phyloP scores from a whole-genome alignment of 1,284 basidiomycete genomes.

The Tilletiopsis washingtonensis region DNA sequence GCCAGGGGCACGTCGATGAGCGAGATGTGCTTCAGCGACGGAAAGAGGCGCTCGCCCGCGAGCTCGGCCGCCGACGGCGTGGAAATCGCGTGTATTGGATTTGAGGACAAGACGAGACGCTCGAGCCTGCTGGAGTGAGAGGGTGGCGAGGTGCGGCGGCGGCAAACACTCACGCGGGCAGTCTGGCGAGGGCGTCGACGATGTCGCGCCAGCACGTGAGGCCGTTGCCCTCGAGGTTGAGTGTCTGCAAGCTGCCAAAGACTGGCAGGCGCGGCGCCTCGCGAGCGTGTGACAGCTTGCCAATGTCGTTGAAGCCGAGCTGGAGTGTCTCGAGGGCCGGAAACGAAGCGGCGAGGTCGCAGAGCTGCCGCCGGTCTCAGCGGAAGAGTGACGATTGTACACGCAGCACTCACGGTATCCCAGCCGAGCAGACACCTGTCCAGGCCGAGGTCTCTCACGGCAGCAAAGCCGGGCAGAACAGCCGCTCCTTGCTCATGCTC shows the following conservation, averaged over 20 bases:
- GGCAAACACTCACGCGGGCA: constrained; percentile 54
- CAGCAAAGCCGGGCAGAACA: neutral
- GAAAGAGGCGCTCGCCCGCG: constrained; percentile 23
- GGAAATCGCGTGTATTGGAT: constrained; percentile 56
- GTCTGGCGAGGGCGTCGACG: constrained; percentile 52
- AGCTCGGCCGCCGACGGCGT: constrained; percentile 52
- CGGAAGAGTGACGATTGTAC: neutral
- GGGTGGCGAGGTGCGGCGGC: neutral
- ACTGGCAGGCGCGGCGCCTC: too few species aligned
- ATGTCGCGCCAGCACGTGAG: constrained; percentile 59
- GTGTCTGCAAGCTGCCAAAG: constrained; percentile 50
- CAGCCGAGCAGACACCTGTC: constrained; percentile 66
- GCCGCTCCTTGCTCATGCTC: neutral
- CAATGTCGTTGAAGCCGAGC: constrained; percentile 66
- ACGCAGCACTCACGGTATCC: constrained; percentile 37
- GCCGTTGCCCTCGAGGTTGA: constrained; percentile 71
- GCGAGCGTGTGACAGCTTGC: neutral
- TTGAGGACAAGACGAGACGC: constrained; percentile 64
- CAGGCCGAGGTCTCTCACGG: constrained; percentile 63
- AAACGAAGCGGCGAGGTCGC: constrained; percentile 49
- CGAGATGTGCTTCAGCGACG: constrained; percentile 56
- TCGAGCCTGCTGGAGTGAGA: constrained; percentile 51
- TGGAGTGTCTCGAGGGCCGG: constrained; percentile 61
- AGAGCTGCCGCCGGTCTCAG: too few species aligned
- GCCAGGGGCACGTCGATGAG: constrained; percentile 60